Conservation (phyloP, 2,329 filamentous ascomycete species). For the Colletotrichum tropicicola region DNA sequence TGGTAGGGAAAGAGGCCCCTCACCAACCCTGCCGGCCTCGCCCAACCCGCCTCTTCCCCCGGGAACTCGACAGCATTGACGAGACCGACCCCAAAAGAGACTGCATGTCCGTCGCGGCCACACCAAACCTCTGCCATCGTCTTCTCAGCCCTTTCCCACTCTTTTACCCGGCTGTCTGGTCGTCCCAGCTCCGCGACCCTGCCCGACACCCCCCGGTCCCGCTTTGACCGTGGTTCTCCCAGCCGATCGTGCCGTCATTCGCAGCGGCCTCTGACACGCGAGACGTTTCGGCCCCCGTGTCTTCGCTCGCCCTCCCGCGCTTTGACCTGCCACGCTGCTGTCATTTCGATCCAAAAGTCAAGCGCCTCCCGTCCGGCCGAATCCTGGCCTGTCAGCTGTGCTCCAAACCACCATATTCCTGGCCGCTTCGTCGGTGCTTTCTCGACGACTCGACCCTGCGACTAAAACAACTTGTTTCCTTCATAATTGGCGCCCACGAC, state of each 20-base stretch:
- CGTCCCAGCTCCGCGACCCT: constrained; percentile 10
- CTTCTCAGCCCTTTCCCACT: neutral
- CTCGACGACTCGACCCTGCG: constrained; percentile 3
- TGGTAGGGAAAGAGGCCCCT: too few species aligned
- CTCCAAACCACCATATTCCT: constrained; percentile 12
- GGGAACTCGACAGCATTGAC: too few species aligned
- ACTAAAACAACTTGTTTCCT: neutral
- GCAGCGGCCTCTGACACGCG: constrained; percentile 30
- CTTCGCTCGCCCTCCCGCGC: constrained; percentile 2
- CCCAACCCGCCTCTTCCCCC: too few species aligned
- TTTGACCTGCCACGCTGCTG: constrained; percentile 16
- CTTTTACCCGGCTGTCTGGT: constrained; percentile 15
- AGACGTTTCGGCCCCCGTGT: constrained; percentile 25
- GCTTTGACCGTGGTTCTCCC: constrained; percentile 25
- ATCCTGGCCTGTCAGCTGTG: constrained; percentile 17
- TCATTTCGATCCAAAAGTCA: constrained; percentile 25
- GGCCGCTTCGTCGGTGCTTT: constrained; percentile 13
- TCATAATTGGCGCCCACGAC: neutral
- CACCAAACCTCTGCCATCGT: neutral
- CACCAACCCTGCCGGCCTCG: too few species aligned
- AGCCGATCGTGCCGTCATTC: constrained; percentile 29
- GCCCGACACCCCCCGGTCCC: constrained; percentile 14
- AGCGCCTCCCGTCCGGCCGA: constrained; percentile 17
- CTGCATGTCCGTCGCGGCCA: neutral
- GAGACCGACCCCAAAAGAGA: neutral